A percentile compares a stretch with the other conserved stretches of the same genome.
Evolutionary conservation across 2,329 filamentous ascomycete genomes (phyloP).

Genomic region (Botrytis cinerea): DNA sequence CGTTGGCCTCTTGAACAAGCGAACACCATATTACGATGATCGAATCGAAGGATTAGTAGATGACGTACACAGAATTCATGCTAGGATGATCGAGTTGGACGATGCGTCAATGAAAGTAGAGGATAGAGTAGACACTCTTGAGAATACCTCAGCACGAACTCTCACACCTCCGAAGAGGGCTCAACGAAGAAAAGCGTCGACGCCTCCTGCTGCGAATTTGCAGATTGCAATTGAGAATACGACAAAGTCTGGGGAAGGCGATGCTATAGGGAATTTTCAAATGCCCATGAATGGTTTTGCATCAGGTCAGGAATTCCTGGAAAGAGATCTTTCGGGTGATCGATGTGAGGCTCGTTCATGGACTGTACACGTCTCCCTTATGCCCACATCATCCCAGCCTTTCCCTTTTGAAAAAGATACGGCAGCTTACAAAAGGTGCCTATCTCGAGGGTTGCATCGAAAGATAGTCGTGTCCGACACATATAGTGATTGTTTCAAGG

Average conservation of each 20-base stretch:
- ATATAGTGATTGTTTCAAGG: constrained; percentile 51
- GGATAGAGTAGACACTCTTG: constrained; percentile 37
- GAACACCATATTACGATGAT: constrained; percentile 55
- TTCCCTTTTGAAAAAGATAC: constrained; percentile 65
- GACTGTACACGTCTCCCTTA: constrained; percentile 62
- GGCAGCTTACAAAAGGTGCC: constrained; percentile 60
- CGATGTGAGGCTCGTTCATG: constrained; percentile 47
- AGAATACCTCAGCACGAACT: constrained; percentile 26
- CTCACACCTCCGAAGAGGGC: constrained; percentile 24
- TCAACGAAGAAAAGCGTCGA: constrained; percentile 38
- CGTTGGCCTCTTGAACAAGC: constrained; percentile 51
- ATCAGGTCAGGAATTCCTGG: constrained; percentile 32
- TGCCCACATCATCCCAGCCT: constrained; percentile 55
- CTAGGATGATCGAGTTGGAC: constrained; percentile 40
- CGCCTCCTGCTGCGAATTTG: constrained; percentile 32
- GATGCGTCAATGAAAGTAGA: constrained; percentile 43
- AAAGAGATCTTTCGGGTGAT: constrained; percentile 31
- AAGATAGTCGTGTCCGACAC: constrained; percentile 56
- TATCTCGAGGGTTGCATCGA: constrained; percentile 60
- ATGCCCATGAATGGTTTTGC: constrained; percentile 8
- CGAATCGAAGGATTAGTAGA: constrained; percentile 54
- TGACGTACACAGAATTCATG: constrained; percentile 38
- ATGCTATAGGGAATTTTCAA: background rate
- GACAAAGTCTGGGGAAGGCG: constrained; percentile 24
- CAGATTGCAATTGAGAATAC: constrained; percentile 25